Conservation (phyloP, 306 rosid species). For the Medicago arabica region DNA sequence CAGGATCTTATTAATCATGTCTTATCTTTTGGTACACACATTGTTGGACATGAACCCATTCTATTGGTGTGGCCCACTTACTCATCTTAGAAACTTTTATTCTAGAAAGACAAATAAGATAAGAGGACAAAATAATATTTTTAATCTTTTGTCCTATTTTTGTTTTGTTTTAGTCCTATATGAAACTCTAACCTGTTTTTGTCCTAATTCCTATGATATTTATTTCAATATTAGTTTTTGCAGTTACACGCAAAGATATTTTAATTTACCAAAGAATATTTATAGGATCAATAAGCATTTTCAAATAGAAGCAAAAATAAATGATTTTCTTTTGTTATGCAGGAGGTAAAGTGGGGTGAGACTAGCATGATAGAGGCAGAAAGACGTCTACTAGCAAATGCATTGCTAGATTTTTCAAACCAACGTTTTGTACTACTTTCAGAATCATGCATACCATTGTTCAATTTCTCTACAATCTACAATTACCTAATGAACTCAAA, state of each 20-base stretch:
- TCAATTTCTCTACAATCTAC: conserved; percentile 74
- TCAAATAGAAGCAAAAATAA: background rate
- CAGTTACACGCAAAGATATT: too few species aligned
- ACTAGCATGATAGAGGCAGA: conserved; percentile 82
- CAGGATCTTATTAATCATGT: background rate
- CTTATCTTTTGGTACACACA: background rate
- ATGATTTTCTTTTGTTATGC: conserved; percentile 4
- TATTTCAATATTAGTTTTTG: background rate
- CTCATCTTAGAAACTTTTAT: background rate
- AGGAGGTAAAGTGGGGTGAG: conserved; percentile 86
- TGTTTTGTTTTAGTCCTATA: background rate
- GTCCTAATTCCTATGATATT: background rate
- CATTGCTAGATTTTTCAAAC: conserved; percentile 68
- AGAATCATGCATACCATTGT: conserved; percentile 89
- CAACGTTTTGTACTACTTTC: conserved; percentile 81
- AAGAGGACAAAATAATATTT: background rate
- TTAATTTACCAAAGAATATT: too few species aligned
- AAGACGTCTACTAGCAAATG: conserved; percentile 72
- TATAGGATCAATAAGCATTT: background rate
- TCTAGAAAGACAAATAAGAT: background rate
- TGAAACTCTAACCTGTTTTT: background rate
- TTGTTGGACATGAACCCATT: background rate
- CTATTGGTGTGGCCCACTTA: background rate
- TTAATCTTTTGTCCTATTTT: background rate
- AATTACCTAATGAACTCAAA: conserved; percentile 58